Evolutionary conservation across 805 yeast species (phyloP), one percentile per base, ranked within the genome.

Genomic region (Saccharomycopsis lassenensis): DNA sequence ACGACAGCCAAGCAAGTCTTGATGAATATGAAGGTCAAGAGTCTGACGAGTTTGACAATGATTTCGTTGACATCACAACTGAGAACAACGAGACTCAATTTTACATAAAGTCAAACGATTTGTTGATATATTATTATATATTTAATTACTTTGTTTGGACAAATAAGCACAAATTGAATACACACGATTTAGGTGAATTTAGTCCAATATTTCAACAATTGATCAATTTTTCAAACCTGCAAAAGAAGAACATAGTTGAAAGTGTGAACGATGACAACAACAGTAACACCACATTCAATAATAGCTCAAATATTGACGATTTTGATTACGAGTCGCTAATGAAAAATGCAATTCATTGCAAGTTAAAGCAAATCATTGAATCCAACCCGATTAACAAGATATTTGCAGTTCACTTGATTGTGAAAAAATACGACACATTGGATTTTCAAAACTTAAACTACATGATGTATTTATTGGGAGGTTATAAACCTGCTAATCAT

Each of bases 91-190:
- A n/a, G n/a, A n/a, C n/a, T n/a, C n/a, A n/a, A n/a, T n/a, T n/a
- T n/a, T n/a, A n/a, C n/a, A 29, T 35, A 16, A 40, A 33, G 19
- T 28, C 42, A 21, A 40, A 24, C 17, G 46, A 43, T 29, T 37
- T 40, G 29, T 31, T 43, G 16, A 21, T 43, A 4, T 40, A 43
- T 20, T 43, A 36, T 20, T 33, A 40, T 16, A 21, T 43, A 7
- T 43, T 38, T 25, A 26, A 24, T 6, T 37, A 34, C 25, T 25
- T 40, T 17, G 14, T 37, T 8, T 32, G 33, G 24, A 7, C 11
- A 15, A n/a, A 29, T 5, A 7, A 24, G 4, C 7, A 8, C 28
- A 10, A 14, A 6, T 14, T 23, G 22, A 20, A 4, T 2, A 21
- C 18, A 15, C 4, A 4, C n/a, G 11, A 19, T 28, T 16, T 21